A percentile compares a stretch with the other conserved stretches of the same genome.
Conservation (phyloP, 179 eudicot species). For the Actinidia arguta region DNA sequence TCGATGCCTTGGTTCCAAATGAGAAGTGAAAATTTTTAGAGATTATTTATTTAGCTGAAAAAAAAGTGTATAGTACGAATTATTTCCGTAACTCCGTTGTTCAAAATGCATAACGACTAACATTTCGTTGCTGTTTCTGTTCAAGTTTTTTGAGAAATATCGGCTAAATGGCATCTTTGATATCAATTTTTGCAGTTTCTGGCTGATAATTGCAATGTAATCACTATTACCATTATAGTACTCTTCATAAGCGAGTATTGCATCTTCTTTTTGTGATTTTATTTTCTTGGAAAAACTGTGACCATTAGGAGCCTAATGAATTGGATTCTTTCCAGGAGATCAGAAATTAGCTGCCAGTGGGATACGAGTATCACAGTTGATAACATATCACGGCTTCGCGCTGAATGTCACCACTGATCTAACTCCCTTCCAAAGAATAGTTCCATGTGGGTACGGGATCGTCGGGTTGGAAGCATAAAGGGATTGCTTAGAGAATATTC, state of each 20-base stretch:
- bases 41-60: neutral
- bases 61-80: neutral
- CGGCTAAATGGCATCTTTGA: neutral
- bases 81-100: neutral
- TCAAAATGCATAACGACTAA: neutral
- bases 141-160: neutral
- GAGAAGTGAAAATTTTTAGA: neutral
- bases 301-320: neutral
- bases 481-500: slow-evolving; percentile 46
- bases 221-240: neutral
- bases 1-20: neutral
- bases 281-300: neutral
- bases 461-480: slow-evolving; percentile 81
- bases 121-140: neutral
- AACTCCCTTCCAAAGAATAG: slow-evolving; percentile 67
- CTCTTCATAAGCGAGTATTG: neutral
- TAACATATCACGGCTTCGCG: slow-evolving; percentile 91
- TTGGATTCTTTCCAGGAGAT: slow-evolving; percentile 54
- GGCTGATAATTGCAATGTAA: neutral
- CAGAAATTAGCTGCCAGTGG: slow-evolving; percentile 87
- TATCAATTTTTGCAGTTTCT: neutral
- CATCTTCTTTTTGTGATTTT: neutral
- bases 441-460: slow-evolving; percentile 88
- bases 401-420: slow-evolving; percentile 81
- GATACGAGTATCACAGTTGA: slow-evolving; percentile 75